These are phyloP conservation scores for Nothophoma quercina DNA, from an alignment of 2,329 filamentous ascomycete species.

Conservation along the genomic window DNA sequence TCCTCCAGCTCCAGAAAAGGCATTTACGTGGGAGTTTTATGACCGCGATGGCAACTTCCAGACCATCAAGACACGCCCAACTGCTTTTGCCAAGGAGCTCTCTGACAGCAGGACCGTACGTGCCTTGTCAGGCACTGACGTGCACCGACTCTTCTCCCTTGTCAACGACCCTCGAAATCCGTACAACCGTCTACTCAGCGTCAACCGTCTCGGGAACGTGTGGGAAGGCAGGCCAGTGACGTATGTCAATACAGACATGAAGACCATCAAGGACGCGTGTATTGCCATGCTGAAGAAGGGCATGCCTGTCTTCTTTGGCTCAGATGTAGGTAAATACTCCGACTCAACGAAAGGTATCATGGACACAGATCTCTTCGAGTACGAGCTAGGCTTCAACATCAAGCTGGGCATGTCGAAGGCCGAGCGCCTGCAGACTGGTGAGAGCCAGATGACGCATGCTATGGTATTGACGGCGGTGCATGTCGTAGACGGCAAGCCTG, in stretches of 20 bases:
- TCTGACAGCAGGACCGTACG: slow-evolving; percentile 65
- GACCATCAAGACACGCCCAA: slow-evolving; percentile 70
- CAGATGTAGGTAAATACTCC: slow-evolving; percentile 84
- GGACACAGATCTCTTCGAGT: slow-evolving; percentile 79
- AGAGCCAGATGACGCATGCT: slow-evolving; percentile 87
- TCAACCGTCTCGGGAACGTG: slow-evolving; percentile 81
- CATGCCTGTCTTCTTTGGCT: slow-evolving; percentile 86
- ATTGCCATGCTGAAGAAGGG: slow-evolving; percentile 81
- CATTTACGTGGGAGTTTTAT: slow-evolving; percentile 83
- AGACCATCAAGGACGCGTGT: slow-evolving; percentile 74
- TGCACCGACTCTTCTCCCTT: slow-evolving; percentile 77
- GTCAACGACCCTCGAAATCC: slow-evolving; percentile 86
- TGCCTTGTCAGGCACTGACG: slow-evolving; percentile 64
- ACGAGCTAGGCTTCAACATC: slow-evolving; percentile 83
- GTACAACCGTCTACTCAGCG: slow-evolving; percentile 75
- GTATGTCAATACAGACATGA: slow-evolving; percentile 84
- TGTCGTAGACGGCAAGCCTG: slow-evolving; percentile 69
- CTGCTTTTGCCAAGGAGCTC: slow-evolving; percentile 74
- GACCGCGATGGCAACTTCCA: slow-evolving; percentile 72
- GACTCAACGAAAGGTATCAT: slow-evolving; percentile 75
- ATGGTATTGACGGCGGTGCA: slow-evolving; percentile 93
- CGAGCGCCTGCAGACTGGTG: slow-evolving; percentile 74
- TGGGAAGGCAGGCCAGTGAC: slow-evolving; percentile 77
- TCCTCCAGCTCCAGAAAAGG: slow-evolving; percentile 71
- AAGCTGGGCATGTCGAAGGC: slow-evolving; percentile 77